A percentile compares a stretch with the other conserved stretches of the same genome.
phyloP scores from a whole-genome alignment of 2,329 filamentous ascomycete genomes.

The Diaporthe aspalathi region DNA sequence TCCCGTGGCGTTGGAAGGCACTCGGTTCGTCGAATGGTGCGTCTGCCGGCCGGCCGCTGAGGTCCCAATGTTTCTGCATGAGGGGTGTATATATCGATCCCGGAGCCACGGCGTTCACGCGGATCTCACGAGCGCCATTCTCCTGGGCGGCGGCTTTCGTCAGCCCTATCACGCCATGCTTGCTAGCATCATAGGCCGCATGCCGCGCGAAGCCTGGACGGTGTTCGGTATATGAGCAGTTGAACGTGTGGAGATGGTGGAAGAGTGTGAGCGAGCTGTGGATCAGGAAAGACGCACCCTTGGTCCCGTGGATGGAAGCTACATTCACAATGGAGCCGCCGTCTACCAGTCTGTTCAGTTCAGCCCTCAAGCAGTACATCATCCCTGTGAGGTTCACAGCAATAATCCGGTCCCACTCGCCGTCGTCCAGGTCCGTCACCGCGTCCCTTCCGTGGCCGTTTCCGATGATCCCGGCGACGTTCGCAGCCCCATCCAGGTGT shows the following conservation, averaged over 20 bases:
- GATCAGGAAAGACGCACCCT: slow-evolving; percentile 42
- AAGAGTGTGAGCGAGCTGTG: background rate
- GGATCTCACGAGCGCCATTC: slow-evolving; percentile 56
- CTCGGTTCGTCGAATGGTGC: slow-evolving; percentile 56
- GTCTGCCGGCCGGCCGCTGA: slow-evolving; percentile 49
- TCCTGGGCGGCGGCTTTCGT: slow-evolving; percentile 52
- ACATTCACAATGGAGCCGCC: slow-evolving; percentile 71
- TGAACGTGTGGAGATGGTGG: background rate
- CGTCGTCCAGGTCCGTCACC: slow-evolving; percentile 58
- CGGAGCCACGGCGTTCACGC: slow-evolving; percentile 60
- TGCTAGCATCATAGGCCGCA: slow-evolving; percentile 53
- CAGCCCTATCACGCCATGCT: slow-evolving; percentile 53
- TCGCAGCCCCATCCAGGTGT: slow-evolving; percentile 65
- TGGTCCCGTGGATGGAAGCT: slow-evolving; percentile 62
- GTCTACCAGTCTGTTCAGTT: slow-evolving; percentile 57
- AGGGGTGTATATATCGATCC: slow-evolving; percentile 63
- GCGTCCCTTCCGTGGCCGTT: slow-evolving; percentile 54
- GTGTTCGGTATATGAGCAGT: background rate
- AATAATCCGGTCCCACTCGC: slow-evolving; percentile 61
- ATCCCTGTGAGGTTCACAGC: slow-evolving; percentile 62
- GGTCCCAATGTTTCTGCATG: slow-evolving; percentile 57
- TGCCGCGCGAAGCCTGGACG: slow-evolving; percentile 53
- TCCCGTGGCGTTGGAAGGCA: slow-evolving; percentile 57
- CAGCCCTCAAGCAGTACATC: slow-evolving; percentile 62
- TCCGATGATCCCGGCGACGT: slow-evolving; percentile 64